These are phyloP conservation scores for Allantophomopsis lycopodina DNA, from an alignment of 2,329 filamentous ascomycete genomes.

Conservation along the genomic window DNA sequence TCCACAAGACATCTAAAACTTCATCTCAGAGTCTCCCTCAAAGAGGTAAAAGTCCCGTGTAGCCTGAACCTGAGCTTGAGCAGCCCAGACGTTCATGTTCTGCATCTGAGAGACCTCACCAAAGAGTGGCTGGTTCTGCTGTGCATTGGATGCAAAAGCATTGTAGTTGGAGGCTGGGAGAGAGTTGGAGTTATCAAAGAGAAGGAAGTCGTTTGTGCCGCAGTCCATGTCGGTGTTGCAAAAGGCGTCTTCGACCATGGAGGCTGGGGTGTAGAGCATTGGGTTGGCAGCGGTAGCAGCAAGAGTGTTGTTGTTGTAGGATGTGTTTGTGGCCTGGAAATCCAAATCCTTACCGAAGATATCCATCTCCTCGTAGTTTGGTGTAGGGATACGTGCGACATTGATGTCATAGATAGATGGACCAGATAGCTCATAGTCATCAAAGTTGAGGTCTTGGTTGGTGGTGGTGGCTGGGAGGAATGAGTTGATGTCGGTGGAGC, in stretches of 20 bases:
- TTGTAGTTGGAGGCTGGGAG: no score
- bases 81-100: no score
- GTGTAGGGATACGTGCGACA: conserved; percentile 12
- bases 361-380: conserved; percentile 42
- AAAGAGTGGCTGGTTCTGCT: no score
- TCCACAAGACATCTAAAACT: no score
- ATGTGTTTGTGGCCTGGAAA: conserved; percentile 12
- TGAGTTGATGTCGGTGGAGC: conserved; percentile 1
- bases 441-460: conserved; percentile 6
- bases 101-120: no score
- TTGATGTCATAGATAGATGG: conserved; percentile 49
- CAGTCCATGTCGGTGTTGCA: conserved; percentile 8
- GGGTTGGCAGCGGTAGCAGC: conserved; percentile 35
- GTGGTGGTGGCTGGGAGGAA: neutral
- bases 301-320: conserved; percentile 1
- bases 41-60: no score
- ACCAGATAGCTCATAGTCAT: conserved; percentile 43
- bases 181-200: conserved; percentile 6
- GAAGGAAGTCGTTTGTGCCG: conserved; percentile 12
- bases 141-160: no score
- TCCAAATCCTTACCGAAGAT: conserved; percentile 24
- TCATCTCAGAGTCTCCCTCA: no score
- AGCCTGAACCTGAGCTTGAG: no score
- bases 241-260: conserved; percentile 44
- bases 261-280: conserved; percentile 56